These are phyloP conservation scores for Asclepias syriaca DNA, from an alignment of 257 asterid species.

Conservation along the genomic window DNA sequence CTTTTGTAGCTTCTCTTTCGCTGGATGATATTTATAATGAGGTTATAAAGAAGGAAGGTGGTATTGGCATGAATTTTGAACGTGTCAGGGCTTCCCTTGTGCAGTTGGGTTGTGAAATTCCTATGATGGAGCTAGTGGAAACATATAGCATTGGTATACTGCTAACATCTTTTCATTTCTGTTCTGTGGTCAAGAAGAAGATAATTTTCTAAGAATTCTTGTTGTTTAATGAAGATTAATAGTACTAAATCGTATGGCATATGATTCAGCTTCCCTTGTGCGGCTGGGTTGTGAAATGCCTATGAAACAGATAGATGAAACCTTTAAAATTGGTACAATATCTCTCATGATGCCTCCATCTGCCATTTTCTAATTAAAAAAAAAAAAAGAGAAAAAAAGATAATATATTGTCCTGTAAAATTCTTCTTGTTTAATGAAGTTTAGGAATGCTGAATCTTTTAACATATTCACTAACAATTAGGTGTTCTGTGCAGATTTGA, in stretches of 20 bases:
- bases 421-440: background rate
- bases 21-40: constrained; percentile 61
- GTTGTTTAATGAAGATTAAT: background rate
- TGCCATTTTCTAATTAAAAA: constrained; percentile 10
- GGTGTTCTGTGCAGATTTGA: constrained; percentile 53
- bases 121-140: constrained; percentile 42
- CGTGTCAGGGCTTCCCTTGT: constrained; percentile 53
- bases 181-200: constrained; percentile 1
- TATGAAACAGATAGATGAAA: constrained; percentile 41
- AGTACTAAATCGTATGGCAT: background rate
- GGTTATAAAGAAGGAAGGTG: constrained; percentile 67
- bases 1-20: constrained; percentile 53
- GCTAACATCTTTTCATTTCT: background rate
- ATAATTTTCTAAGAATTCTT: background rate
- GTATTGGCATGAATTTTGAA: constrained; percentile 59
- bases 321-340: constrained; percentile 58
- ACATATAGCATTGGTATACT: constrained; percentile 59
- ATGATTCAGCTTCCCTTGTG: constrained; percentile 36
- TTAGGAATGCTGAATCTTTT: background rate
- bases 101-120: constrained; percentile 60
- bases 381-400: background rate
- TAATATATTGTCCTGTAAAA: background rate
- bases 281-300: constrained; percentile 64
- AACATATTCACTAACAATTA: background rate
- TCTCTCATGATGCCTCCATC: constrained; percentile 17